Evolutionary conservation across 306 rosid species (phyloP), one percentile per base, ranked within the genome.

Genomic region (Cucurbita maxima): DNA sequence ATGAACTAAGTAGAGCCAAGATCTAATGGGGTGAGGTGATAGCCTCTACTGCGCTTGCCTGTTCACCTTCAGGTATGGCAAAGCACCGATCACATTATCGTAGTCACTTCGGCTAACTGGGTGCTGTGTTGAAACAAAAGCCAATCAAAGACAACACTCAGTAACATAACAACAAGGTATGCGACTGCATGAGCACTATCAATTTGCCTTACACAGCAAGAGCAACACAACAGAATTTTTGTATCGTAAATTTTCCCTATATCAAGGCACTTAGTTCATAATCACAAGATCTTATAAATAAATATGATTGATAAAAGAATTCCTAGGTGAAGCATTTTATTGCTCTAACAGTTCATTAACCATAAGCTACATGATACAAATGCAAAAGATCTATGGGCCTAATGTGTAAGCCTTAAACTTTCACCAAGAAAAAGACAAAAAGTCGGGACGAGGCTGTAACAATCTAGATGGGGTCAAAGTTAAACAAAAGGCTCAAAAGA

Each of bases 61-160:
- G 83, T 94, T 89, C 73, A 87, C 99, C 83, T 94, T 94, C 73
- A 94, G 84, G 76, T 94, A 94, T 6, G 99, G 99, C 83, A 94
- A 79, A 77, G 87, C 87, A 66, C 92, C 86, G 36, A 91, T 84
- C 72, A 94, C 99, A 71, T 94, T 94, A 83, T 94, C 89, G 75
- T 89, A 91, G 88, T 94, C 97, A 69, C 97, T 89, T 79, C 88
- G 86, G 87, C 75, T 68, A 51, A 90, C 97, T 8, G 76, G 76
- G 63, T 79, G 83, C 97, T 94, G 97, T 55, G 25, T 75, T 63
- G 82, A 74, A 20, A 37, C 38, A 83, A 73, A 81, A 82, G 69
- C 51, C 72, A 48, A 63, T 80, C 20, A 37, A 75, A 15, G 18
- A 30, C 25, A 7, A 48, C 8, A 57, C 67, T 76, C 30, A 38